Percentiles rank a stretch among this genome's conserved stretches.
phyloP scores from a whole-genome alignment of 192 early-diverging fungal species.

The Powellomyces hirtus region DNA sequence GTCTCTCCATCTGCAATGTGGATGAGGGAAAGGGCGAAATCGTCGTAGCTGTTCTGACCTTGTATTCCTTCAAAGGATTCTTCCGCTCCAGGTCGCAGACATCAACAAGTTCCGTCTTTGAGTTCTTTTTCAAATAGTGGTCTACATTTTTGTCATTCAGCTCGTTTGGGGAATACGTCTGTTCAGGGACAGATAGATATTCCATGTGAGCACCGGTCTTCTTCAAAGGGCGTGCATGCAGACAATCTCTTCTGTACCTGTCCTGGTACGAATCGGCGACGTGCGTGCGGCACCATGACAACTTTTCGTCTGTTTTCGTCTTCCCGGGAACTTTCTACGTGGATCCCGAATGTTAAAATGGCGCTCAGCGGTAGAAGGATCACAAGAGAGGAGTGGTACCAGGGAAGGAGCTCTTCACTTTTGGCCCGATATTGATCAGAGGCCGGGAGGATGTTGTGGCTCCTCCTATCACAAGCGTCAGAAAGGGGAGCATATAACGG shows the following conservation, averaged over 20 bases:
- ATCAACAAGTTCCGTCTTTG: not conserved
- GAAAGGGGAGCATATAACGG: too few relatives aligned
- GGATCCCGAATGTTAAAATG: too few relatives aligned
- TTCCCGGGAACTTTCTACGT: not conserved
- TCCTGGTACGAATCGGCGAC: constrained; percentile 4
- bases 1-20: too few relatives aligned
- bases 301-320: not conserved
- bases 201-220: not conserved
- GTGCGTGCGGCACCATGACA: constrained; percentile 9
- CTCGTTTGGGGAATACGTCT: constrained; percentile 6
- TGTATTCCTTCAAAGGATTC: constrained; percentile 20
- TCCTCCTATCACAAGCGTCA: too few relatives aligned
- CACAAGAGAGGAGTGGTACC: too few relatives aligned
- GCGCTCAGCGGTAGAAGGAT: too few relatives aligned
- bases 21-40: too few relatives aligned
- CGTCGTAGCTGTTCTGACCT: too few relatives aligned
- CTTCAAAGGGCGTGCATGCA: not conserved
- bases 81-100: not conserved
- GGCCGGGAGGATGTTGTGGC: too few relatives aligned
- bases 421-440: too few relatives aligned
- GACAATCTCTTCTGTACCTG: not conserved
- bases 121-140: not conserved
- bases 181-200: not conserved
- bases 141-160: constrained; percentile 13
- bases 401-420: too few relatives aligned